Evolutionary conservation across 2,329 filamentous ascomycete genomes (phyloP), one percentile per base, ranked within the genome.

Genomic region (Talaromyces sp.): DNA sequence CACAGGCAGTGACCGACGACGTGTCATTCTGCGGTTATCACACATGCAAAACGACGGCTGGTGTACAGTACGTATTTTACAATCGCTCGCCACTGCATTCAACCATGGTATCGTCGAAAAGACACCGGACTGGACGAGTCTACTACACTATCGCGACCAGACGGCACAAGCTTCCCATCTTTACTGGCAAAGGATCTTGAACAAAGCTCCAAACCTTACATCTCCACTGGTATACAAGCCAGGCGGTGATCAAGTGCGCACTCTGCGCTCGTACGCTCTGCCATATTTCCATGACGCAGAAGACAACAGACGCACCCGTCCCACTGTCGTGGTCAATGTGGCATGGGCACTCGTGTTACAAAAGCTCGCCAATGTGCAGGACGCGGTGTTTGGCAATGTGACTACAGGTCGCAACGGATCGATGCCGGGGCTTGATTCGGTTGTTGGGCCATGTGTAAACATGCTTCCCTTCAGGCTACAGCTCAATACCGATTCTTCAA

Each of bases 321-420:
- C 57, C 4, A 51, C 49, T 4, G 33, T 53, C 22, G 51, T 54
- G 39, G 39, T 55, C 19, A 59, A 59, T n/a, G 85, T 85, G 0
- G 85, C 85, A 0, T 89, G 86, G 86, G 84, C 85, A 0, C 70
- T 88, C 2, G 80, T 82, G 15, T 81, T 88, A 1, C 81, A 85
- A 2, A 80, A 80, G 3, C 80, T 81, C 17, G 77, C 83, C 0
- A 65, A 67, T 0, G 71, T 73, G 2, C 71, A 72, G 2, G 85
- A 88, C 66, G 81, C 88, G 28, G 79, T 83, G 10, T 88, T 88
- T 65, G 85, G 85, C 53, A 82, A 85, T 65, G 85, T 88, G 1
- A 85, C 85, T 4, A 85, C 82, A 33, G 87, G 87, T 0, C 83
- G 86, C 57, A 84, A 82, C 68, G 80, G 84, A 44, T 82, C 82